Evolutionary conservation across 1,284 basidiomycete species (phyloP).

Genomic region (Meira miltonrushii): DNA sequence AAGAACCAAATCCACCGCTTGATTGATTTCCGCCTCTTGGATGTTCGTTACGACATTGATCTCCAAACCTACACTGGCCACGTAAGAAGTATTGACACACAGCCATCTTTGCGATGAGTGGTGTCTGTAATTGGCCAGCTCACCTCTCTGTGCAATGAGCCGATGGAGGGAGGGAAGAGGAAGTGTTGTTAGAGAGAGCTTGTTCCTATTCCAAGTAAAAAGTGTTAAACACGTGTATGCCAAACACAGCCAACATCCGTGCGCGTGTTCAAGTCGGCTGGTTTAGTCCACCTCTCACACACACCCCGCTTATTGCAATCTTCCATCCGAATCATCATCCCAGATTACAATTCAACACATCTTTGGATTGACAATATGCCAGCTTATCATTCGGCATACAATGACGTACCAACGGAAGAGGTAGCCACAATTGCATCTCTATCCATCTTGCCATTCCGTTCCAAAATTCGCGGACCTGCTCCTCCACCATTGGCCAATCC

Average conservation of each 20-base stretch:
- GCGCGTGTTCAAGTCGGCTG: too few relatives aligned
- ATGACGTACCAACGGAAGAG: constrained; percentile 68
- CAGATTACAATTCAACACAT: too few relatives aligned
- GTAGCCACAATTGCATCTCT: constrained; percentile 82
- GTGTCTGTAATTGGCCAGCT: too few relatives aligned
- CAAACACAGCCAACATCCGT: too few relatives aligned
- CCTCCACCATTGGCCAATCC: constrained; percentile 55
- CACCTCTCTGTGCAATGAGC: too few relatives aligned
- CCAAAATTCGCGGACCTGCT: constrained; percentile 84
- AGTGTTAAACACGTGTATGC: too few relatives aligned
- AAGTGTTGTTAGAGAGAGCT: too few relatives aligned
- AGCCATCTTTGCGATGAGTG: constrained; percentile 21
- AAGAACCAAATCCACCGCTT: neutral
- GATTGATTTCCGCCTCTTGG: neutral
- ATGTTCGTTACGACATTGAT: constrained; percentile 63
- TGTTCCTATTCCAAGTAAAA: too few relatives aligned
- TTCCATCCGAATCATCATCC: neutral
- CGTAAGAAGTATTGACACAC: constrained; percentile 65
- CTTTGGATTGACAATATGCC: constrained; percentile 15
- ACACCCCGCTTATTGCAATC: too few relatives aligned
- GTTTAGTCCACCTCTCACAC: too few relatives aligned
- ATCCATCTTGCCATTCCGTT: constrained; percentile 82
- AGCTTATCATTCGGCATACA: constrained; percentile 85
- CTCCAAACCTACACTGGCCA: constrained; percentile 67
- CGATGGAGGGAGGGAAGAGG: too few relatives aligned